Evolutionary conservation across 257 asterid species (phyloP).

Genomic region (Anisodus acutangulus): DNA sequence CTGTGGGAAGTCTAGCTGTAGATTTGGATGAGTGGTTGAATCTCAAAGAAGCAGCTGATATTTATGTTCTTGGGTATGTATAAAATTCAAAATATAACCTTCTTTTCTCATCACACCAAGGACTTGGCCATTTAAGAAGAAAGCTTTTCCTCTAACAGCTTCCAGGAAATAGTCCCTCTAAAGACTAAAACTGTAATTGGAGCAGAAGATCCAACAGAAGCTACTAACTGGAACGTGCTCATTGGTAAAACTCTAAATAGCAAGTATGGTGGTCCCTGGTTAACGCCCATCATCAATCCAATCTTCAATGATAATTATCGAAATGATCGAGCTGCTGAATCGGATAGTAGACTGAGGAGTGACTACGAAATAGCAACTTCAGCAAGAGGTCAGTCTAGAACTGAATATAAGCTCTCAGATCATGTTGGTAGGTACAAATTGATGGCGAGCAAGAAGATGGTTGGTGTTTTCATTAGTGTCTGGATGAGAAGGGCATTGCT

Average conservation of each 20-base stretch:
- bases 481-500: slow-evolving; percentile 78
- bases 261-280: slow-evolving; percentile 76
- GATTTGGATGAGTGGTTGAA: slow-evolving; percentile 91
- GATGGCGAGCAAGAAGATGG: slow-evolving; percentile 94
- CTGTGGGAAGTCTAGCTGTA: slow-evolving; percentile 76
- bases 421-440: slow-evolving; percentile 53
- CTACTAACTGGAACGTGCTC: slow-evolving; percentile 79
- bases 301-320: slow-evolving; percentile 53
- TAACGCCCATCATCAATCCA: slow-evolving; percentile 70
- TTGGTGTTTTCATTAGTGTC: slow-evolving; percentile 87
- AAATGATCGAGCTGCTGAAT: slow-evolving; percentile 30
- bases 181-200: slow-evolving; percentile 75
- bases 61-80: slow-evolving; percentile 88
- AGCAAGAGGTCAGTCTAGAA: slow-evolving; percentile 33
- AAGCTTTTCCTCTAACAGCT: slow-evolving; percentile 50
- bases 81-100: not conserved
- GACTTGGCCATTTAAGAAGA: slow-evolving; percentile 19
- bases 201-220: slow-evolving; percentile 83
- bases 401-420: slow-evolving; percentile 33
- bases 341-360: slow-evolving; percentile 27
- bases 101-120: not conserved
- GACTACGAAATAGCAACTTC: slow-evolving; percentile 34
- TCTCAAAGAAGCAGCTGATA: slow-evolving; percentile 76
- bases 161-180: slow-evolving; percentile 91
- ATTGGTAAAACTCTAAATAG: slow-evolving; percentile 72